Evolutionary conservation across 2,329 filamentous ascomycete species (phyloP).

Genomic region (Waltergamsia citrina): DNA sequence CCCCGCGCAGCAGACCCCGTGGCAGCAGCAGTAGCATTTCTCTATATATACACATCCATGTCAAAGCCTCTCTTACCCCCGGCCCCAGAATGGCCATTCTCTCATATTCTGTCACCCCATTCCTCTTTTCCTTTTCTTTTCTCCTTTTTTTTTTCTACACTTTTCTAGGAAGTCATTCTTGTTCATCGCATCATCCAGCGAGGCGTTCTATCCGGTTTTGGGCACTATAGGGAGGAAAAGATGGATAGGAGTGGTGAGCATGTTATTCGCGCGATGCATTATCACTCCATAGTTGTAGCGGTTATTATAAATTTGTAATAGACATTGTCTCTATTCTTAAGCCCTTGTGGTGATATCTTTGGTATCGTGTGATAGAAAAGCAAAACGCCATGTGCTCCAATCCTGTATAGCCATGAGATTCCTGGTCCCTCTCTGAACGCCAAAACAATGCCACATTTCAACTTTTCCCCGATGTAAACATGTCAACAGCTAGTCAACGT

Average conservation of each 20-base stretch:
- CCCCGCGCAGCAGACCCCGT: constrained; percentile 54
- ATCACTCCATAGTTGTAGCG: too few species aligned
- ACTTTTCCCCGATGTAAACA: too few species aligned
- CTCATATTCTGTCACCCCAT: constrained; percentile 2
- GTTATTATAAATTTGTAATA: too few species aligned
- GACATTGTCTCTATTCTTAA: neutral
- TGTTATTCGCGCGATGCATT: too few species aligned
- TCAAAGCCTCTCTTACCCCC: neutral
- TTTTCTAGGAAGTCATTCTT: constrained; percentile 3
- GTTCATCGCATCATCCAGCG: constrained; percentile 13
- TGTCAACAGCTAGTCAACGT: constrained; percentile 37
- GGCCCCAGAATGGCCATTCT: neutral
- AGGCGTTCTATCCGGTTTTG: constrained; percentile 11
- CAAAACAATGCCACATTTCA: neutral
- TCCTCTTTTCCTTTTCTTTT: neutral
- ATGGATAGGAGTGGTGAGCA: too few species aligned
- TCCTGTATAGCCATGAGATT: too few species aligned
- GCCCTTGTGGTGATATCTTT: too few species aligned
- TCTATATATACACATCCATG: neutral
- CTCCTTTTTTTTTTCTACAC: constrained; percentile 5
- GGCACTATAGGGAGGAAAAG: neutral
- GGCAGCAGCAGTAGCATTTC: constrained; percentile 36
- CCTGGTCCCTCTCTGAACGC: neutral
- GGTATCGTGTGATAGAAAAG: too few species aligned
- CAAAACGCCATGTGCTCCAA: too few species aligned